phyloP scores from a whole-genome alignment of 2,329 filamentous ascomycete species.

The Lachnellula occidentalis region DNA sequence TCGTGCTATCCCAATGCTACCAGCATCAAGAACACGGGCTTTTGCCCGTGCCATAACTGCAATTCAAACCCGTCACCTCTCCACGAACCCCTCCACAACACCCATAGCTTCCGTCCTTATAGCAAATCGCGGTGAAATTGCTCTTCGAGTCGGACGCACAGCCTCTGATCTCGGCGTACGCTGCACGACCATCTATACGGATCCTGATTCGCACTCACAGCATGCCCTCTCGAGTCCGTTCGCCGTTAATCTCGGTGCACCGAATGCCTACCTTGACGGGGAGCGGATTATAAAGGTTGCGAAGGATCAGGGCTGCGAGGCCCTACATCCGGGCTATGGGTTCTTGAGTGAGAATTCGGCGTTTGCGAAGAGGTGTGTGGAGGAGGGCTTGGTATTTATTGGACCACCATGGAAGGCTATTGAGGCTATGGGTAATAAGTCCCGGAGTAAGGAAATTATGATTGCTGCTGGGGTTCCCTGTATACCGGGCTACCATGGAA shows the following conservation, averaged over 20 bases:
- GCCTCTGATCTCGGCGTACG: constrained; percentile 83
- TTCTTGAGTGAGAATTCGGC: constrained; percentile 90
- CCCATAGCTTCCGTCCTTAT: constrained; percentile 79
- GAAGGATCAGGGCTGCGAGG: constrained; percentile 78
- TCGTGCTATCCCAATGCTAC: constrained; percentile 20
- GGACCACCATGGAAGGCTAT: constrained; percentile 80
- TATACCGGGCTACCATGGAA: constrained; percentile 90
- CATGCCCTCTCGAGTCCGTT: constrained; percentile 82
- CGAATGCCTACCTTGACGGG: constrained; percentile 86
- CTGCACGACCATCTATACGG: constrained; percentile 92
- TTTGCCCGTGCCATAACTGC: constrained; percentile 23
- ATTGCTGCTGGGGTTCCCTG: constrained; percentile 89
- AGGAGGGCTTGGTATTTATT: constrained; percentile 90
- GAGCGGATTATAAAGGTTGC: constrained; percentile 87
- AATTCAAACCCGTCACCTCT: constrained; percentile 17
- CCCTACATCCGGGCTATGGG: constrained; percentile 93
- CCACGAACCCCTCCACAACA: constrained; percentile 26
- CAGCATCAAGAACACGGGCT: constrained; percentile 25
- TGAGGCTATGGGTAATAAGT: constrained; percentile 90
- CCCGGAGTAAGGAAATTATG: constrained; percentile 94
- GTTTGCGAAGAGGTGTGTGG: constrained; percentile 82
- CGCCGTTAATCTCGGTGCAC: constrained; percentile 75
- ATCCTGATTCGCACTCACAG: constrained; percentile 80
- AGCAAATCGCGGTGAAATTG: constrained; percentile 95
- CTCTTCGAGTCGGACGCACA: constrained; percentile 84